Conservation (phyloP, 139 green algal species). For the Chlamydomonas applanata region DNA sequence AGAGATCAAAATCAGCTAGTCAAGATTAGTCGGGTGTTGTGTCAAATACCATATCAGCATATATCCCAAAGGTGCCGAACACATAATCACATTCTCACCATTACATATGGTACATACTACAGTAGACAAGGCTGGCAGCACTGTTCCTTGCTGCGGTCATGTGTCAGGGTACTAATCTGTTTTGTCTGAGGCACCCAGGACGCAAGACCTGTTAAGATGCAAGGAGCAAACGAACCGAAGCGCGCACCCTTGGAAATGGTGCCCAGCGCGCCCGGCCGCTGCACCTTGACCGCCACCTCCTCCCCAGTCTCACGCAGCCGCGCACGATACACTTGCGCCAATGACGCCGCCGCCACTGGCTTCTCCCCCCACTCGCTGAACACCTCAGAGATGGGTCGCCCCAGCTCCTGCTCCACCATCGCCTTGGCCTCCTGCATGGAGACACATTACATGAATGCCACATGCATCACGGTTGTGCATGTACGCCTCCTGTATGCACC, state of each 20-base stretch:
- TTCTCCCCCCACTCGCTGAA: constrained; percentile 79
- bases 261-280: constrained; percentile 79
- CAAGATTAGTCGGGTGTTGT: too few species aligned
- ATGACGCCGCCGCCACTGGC: constrained; percentile 85
- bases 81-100: too few species aligned
- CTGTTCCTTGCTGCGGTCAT: too few species aligned
- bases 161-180: too few species aligned
- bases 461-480: neutral
- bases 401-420: constrained; percentile 80
- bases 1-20: neutral
- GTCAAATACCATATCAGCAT: too few species aligned
- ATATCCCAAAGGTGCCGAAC: too few species aligned
- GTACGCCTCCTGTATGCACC: neutral
- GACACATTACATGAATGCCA: neutral
- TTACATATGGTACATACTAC: too few species aligned
- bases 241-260: constrained; percentile 71
- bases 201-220: too few species aligned
- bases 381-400: constrained; percentile 62
- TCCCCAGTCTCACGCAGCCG: constrained; percentile 67
- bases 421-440: constrained; percentile 36
- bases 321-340: constrained; percentile 93
- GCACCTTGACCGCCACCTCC: constrained; percentile 94
- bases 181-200: too few species aligned
- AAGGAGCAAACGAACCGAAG: too few species aligned
- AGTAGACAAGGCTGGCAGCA: too few species aligned